Conservation (phyloP, 1,139 yeast species). For the Candida neerlandica region DNA sequence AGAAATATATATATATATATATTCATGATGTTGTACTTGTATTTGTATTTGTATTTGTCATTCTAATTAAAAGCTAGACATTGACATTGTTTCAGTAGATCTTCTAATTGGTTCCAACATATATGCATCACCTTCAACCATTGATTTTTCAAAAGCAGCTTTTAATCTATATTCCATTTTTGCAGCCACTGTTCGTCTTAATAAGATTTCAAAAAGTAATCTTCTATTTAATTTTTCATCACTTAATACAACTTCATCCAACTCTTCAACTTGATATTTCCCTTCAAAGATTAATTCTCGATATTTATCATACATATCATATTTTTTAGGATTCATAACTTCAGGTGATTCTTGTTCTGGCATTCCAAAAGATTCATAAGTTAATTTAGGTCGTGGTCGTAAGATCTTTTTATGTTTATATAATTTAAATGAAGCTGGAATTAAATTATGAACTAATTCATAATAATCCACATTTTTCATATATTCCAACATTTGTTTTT, state of each 20-base stretch:
- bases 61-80: not conserved
- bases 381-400: constrained; percentile 24
- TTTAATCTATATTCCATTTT: constrained; percentile 40
- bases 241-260: constrained; percentile 25
- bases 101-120: constrained; percentile 36
- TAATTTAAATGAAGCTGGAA: constrained; percentile 33
- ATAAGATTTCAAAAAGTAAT: constrained; percentile 38
- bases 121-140: constrained; percentile 25
- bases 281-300: not conserved
- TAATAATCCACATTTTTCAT: constrained; percentile 27
- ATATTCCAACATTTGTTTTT: constrained; percentile 30
- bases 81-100: constrained; percentile 19
- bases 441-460: constrained; percentile 26
- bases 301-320: constrained; percentile 1
- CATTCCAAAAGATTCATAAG: constrained; percentile 7
- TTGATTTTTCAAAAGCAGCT: constrained; percentile 14
- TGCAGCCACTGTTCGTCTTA: constrained; percentile 48
- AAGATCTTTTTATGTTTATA: constrained; percentile 25
- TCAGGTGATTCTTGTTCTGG: not conserved
- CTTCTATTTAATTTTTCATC: constrained; percentile 33
- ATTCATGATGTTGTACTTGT: too few species aligned
- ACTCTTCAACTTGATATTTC: constrained; percentile 20
- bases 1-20: not conserved
- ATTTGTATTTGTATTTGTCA: too few species aligned
- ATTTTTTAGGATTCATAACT: not conserved